Percentiles rank a stretch among this genome's conserved stretches.
These are phyloP conservation scores for Russula compacta DNA, from an alignment of 768 basidiomycete genomes.

Conservation along the genomic window DNA sequence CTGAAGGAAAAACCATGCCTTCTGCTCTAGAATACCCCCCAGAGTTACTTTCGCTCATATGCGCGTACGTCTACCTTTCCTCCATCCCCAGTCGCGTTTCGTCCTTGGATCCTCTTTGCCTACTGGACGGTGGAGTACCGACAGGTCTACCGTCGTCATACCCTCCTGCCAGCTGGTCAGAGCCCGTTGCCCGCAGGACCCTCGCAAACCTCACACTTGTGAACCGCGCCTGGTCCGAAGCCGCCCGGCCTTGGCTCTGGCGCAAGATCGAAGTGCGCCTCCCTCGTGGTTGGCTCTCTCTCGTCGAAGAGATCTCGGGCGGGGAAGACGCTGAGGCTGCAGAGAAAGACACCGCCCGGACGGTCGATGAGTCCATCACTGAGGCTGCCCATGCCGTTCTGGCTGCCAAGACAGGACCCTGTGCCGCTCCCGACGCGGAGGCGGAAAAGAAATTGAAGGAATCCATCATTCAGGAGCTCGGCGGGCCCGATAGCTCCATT, in stretches of 20 bases:
- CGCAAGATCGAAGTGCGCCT: conserved; percentile 73
- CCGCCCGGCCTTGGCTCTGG: conserved; percentile 88
- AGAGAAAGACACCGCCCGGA: conserved; percentile 47
- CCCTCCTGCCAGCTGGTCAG: conserved; percentile 62
- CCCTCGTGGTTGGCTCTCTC: conserved; percentile 74
- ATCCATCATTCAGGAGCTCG: conserved; percentile 33
- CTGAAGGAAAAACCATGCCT: conserved; percentile 2
- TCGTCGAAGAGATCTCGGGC: conserved; percentile 72
- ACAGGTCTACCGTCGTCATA: conserved; percentile 64
- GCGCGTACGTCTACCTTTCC: conserved; percentile 58
- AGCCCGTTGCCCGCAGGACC: conserved; percentile 53
- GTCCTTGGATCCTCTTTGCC: conserved; percentile 64
- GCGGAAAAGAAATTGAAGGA: conserved; percentile 38
- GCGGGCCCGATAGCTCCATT: conserved; percentile 59
- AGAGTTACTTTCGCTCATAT: conserved; percentile 66
- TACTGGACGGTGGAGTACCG: conserved; percentile 36
- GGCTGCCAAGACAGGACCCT: conserved; percentile 28
- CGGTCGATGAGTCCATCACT: conserved; percentile 59
- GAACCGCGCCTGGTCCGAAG: conserved; percentile 67
- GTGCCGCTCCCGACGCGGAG: conserved; percentile 7
- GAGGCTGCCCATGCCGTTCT: conserved; percentile 57
- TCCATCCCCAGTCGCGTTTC: conserved; percentile 45
- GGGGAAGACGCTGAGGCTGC: conserved; percentile 46
- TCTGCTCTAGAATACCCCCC: conserved; percentile 46
- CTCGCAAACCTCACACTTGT: conserved; percentile 68